These are phyloP conservation scores for Penicillium cataractarum DNA, from an alignment of 495 filamentous ascomycete species.

Conservation along the genomic window DNA sequence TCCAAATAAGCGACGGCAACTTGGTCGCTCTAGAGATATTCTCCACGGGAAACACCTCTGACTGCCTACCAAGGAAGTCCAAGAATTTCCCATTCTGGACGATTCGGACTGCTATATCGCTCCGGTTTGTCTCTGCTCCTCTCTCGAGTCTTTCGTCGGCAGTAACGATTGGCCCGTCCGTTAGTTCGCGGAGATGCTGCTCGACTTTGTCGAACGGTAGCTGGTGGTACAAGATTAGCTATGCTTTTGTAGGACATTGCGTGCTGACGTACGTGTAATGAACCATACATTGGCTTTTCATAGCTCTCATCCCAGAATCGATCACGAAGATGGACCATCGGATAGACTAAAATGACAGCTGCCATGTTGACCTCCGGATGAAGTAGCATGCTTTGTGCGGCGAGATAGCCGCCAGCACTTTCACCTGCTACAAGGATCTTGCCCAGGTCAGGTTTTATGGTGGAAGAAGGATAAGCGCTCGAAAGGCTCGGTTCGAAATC, in stretches of 20 bases:
- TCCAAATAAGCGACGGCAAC: constrained; percentile 17
- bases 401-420: constrained; percentile 27
- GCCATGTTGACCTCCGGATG: constrained; percentile 17
- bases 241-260: not conserved
- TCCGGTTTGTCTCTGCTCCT: not conserved
- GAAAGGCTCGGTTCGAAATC: constrained; percentile 2
- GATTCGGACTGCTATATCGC: constrained; percentile 14
- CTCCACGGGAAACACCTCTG: constrained; percentile 17
- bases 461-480: not conserved
- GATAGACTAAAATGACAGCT: constrained; percentile 18
- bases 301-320: constrained; percentile 17
- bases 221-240: not conserved
- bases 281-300: constrained; percentile 22
- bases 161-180: constrained; percentile 3
- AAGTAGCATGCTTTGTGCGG: constrained; percentile 17
- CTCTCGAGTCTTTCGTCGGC: constrained; percentile 2
- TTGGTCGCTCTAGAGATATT: constrained; percentile 6
- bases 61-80: constrained; percentile 18
- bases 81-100: constrained; percentile 27
- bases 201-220: constrained; percentile 17
- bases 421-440: constrained; percentile 12
- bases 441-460: constrained; percentile 11
- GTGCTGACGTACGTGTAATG: constrained; percentile 8
- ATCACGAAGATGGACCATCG: constrained; percentile 24
- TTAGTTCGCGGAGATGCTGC: constrained; percentile 12